Percentiles rank a stretch among this genome's conserved stretches.
Conservation (phyloP, 176 grass and related monocot genomes). For the Poa annua region DNA sequence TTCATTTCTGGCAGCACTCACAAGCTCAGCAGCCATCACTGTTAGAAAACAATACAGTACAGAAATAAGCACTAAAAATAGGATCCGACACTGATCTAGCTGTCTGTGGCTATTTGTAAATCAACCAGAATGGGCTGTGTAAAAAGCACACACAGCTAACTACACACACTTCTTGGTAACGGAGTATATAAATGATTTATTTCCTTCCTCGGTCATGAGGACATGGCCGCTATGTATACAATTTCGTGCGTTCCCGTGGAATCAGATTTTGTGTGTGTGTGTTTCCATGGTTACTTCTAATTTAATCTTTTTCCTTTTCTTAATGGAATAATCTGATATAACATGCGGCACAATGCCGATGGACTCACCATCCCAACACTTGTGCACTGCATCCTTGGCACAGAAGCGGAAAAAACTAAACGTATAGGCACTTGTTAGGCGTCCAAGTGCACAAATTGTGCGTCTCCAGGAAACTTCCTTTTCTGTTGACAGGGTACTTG, state of each 20-base stretch:
- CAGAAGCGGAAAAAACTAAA: not conserved
- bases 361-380: not conserved
- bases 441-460: not conserved
- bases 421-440: not conserved
- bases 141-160: not conserved
- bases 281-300: not conserved
- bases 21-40: conserved; percentile 94
- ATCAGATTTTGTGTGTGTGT: not conserved
- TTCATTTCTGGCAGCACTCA: conserved; percentile 59
- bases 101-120: not conserved
- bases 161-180: not conserved
- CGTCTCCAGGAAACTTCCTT: not conserved
- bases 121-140: not conserved
- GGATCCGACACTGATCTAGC: not conserved
- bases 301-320: not conserved
- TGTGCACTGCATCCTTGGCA: not conserved
- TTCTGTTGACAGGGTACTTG: not conserved
- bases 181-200: not conserved
- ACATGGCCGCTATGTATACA: not conserved
- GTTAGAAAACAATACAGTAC: conserved; percentile 25
- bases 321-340: not conserved
- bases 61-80: conserved; percentile 29
- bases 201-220: not conserved
- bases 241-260: not conserved
- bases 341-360: not conserved